Conservation (phyloP, 495 filamentous ascomycete species). For the Lasiosphaeria hispida region DNA sequence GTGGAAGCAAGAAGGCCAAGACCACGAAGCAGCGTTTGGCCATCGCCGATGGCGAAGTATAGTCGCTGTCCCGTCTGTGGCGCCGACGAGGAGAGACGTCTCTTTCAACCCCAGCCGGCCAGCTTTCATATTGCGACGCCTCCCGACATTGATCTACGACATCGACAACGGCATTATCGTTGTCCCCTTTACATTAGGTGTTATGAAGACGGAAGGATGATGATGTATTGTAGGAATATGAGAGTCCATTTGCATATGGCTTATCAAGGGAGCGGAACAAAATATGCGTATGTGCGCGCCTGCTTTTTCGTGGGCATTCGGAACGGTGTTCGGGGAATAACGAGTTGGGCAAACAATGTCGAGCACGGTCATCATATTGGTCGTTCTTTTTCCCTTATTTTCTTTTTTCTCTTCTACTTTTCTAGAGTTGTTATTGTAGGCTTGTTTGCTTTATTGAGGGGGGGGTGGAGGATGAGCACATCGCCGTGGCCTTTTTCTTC, state of each 20-base stretch:
- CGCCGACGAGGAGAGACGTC: too few relatives aligned
- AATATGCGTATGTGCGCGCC: background rate
- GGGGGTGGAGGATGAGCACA: background rate
- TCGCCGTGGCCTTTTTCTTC: too few relatives aligned
- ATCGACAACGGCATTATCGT: background rate
- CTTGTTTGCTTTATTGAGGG: background rate
- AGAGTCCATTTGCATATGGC: slow-evolving; percentile 5
- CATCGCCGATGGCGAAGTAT: slow-evolving; percentile 74
- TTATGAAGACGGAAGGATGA: slow-evolving; percentile 1
- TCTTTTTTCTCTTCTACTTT: background rate
- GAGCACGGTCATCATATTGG: background rate
- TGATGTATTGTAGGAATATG: slow-evolving; percentile 1
- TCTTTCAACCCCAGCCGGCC: too few relatives aligned
- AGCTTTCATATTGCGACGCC: too few relatives aligned
- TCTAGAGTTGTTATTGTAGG: background rate
- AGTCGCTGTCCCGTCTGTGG: slow-evolving; percentile 6
- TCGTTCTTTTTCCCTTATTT: background rate
- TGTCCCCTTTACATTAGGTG: background rate
- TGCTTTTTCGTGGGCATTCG: slow-evolving; percentile 1
- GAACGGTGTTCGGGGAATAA: background rate
- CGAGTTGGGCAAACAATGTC: background rate
- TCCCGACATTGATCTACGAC: too few relatives aligned
- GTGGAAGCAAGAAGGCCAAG: slow-evolving; percentile 79
- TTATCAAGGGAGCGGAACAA: background rate
- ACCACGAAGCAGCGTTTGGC: slow-evolving; percentile 84